Percentiles rank a stretch among this genome's conserved stretches.
These are phyloP conservation scores for Penicillium sp. DNA, from an alignment of 2,329 filamentous ascomycete species.

Conservation along the genomic window DNA sequence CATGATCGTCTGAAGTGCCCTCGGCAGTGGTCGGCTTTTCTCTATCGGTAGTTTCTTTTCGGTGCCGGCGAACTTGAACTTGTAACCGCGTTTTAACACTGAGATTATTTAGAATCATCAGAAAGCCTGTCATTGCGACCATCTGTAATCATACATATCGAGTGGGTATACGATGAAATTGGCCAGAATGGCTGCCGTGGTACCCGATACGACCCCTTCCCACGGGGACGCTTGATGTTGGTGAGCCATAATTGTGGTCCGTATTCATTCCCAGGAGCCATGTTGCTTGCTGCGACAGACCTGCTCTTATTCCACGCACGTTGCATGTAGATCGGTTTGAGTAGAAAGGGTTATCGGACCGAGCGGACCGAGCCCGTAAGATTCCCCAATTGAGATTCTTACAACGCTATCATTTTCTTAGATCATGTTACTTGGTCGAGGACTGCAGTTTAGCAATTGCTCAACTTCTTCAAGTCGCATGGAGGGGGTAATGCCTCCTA, in stretches of 20 bases:
- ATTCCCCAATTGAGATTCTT: neutral
- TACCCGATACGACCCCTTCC: constrained; percentile 10
- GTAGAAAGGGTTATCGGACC: constrained; percentile 1
- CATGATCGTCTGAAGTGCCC: neutral
- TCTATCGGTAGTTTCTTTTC: neutral
- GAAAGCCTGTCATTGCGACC: neutral
- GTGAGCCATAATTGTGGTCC: neutral
- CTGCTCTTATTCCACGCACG: neutral
- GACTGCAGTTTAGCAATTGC: constrained; percentile 17
- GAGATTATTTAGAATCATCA: neutral
- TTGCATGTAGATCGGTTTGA: neutral
- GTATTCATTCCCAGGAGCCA: neutral
- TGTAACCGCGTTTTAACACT: constrained; percentile 14
- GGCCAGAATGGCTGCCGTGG: constrained; percentile 9
- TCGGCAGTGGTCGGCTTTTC: neutral
- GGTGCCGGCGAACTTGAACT: constrained; percentile 5
- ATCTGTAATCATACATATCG: constrained; percentile 7
- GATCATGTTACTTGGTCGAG: constrained; percentile 5
- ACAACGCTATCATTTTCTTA: neutral
- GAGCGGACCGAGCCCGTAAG: constrained; percentile 5
- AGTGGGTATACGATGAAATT: constrained; percentile 12
- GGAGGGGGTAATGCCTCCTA: constrained; percentile 10
- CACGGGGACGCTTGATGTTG: constrained; percentile 6
- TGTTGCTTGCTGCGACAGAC: neutral
- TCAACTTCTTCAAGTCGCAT: constrained; percentile 19